Base-by-base conservation (phyloP, 768 basidiomycete genomes). In the Mycena olivaceomarginata region DNA sequence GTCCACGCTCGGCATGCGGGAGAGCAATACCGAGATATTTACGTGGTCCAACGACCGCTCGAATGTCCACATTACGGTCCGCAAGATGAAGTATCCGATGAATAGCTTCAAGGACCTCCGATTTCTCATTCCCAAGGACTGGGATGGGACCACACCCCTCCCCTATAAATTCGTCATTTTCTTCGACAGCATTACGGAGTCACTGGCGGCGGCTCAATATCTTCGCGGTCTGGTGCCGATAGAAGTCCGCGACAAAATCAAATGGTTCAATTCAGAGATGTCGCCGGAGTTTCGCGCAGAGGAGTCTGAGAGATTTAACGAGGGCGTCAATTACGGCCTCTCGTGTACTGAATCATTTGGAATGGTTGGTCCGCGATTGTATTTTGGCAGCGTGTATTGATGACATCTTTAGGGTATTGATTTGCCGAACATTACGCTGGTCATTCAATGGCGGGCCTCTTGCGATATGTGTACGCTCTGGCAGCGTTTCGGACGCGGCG, bases 41-140 rank as follows among this genome's bases (percentile, higher is more conserved):
- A 43, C 16, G 0, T 73, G n/a, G 77, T 2, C 83, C 84, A 6
- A 88, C n/a, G 12, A n/a, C 22, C n/a, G n/a, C n/a, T n/a, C n/a
- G n/a, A n/a, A n/a, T n/a, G n/a, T n/a, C n/a, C n/a, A n/a, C n/a
- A n/a, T n/a, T n/a, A n/a, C n/a, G n/a, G n/a, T n/a, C 22, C 53
- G n/a, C 53, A 56, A 56, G 9, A 56, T 56, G 53, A 56, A 56
- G 12, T 80, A 79, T 46, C 68, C 82, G 11, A 78, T 79, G 0
- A 79, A 76, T 16, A 81, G 77, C 18, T 84, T 80, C 65, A 67
- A 78, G 11, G 82, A 85, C 43, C 82, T 51, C 48, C 1, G 48
- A 1, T 51, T 51, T 5, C 48, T 51, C 5, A 51, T 51, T 51
- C 48, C 48, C 15, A 51, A 51, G 48, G 48, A 51, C 5, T 51